These are phyloP conservation scores for Xylaria sp. DNA, from an alignment of 2,329 filamentous ascomycete genomes.

Conservation along the genomic window DNA sequence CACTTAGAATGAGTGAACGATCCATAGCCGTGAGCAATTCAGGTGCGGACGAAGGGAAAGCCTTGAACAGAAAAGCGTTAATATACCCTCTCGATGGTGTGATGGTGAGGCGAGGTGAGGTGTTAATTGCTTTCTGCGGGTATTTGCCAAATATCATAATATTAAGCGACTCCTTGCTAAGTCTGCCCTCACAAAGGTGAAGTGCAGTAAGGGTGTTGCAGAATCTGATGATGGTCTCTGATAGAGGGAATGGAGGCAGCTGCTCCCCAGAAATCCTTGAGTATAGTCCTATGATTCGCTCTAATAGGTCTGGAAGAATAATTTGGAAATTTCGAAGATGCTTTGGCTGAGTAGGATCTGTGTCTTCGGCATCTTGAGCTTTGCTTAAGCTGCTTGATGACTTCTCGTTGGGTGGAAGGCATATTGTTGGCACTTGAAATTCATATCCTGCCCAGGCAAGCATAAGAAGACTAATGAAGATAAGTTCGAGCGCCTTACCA, in stretches of 20 bases:
- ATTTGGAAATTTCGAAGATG: slow-evolving; percentile 65
- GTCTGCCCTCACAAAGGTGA: slow-evolving; percentile 71
- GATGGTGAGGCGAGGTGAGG: slow-evolving; percentile 67
- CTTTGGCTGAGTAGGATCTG: slow-evolving; percentile 61
- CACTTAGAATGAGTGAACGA: slow-evolving; percentile 81
- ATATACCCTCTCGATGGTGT: slow-evolving; percentile 71
- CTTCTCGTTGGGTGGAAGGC: slow-evolving; percentile 64
- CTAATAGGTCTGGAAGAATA: slow-evolving; percentile 77
- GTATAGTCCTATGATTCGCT: slow-evolving; percentile 80
- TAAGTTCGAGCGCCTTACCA: slow-evolving; percentile 91
- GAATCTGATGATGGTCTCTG: slow-evolving; percentile 79
- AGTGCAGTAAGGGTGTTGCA: slow-evolving; percentile 75
- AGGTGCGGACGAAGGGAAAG: slow-evolving; percentile 74
- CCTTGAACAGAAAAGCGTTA: slow-evolving; percentile 72
- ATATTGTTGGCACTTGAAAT: slow-evolving; percentile 77
- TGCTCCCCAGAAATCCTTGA: slow-evolving; percentile 76
- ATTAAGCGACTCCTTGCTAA: slow-evolving; percentile 70
- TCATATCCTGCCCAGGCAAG: slow-evolving; percentile 86
- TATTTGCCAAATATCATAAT: slow-evolving; percentile 73
- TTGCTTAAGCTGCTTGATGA: slow-evolving; percentile 51
- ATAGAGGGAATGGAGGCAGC: slow-evolving; percentile 75
- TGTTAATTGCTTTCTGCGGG: slow-evolving; percentile 61
- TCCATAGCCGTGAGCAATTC: slow-evolving; percentile 79
- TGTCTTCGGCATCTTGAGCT: slow-evolving; percentile 52
- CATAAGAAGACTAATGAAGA: slow-evolving; percentile 83